Percentiles rank a stretch among this genome's conserved stretches.
Conservation (phyloP, 2,329 filamentous ascomycete species). For the Pseudogymnoascus sp. region DNA sequence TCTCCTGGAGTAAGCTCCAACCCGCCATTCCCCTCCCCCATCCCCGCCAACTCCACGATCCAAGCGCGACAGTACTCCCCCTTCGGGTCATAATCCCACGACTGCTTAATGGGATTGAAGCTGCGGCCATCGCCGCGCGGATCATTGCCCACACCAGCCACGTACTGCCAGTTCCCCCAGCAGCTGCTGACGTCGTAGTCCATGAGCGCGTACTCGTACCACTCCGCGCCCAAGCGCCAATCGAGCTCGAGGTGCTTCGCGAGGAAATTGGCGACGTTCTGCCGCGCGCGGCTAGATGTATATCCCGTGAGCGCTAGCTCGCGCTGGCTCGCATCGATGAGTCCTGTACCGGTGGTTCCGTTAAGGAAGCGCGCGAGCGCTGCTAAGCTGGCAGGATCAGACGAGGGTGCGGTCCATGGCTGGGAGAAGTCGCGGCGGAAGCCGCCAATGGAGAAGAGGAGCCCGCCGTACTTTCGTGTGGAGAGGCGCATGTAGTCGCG, state of each 20-base stretch:
- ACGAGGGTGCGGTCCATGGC: slow-evolving; percentile 34
- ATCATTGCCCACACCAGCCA: slow-evolving; percentile 73
- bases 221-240: slow-evolving; percentile 75
- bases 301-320: slow-evolving; percentile 71
- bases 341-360: slow-evolving; percentile 65
- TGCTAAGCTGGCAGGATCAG: slow-evolving; percentile 37
- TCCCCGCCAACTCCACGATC: slow-evolving; percentile 57
- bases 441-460: slow-evolving; percentile 58
- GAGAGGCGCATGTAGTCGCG: slow-evolving; percentile 76
- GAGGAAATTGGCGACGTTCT: slow-evolving; percentile 71
- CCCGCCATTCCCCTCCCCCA: slow-evolving; percentile 31
- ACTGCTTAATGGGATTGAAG: slow-evolving; percentile 78
- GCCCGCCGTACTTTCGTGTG: slow-evolving; percentile 59
- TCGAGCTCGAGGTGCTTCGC: slow-evolving; percentile 68
- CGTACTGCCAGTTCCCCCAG: slow-evolving; percentile 81
- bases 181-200: slow-evolving; percentile 74
- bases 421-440: slow-evolving; percentile 44
- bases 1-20: slow-evolving; percentile 29
- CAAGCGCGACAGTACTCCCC: slow-evolving; percentile 66
- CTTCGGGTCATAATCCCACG: slow-evolving; percentile 65
- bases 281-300: slow-evolving; percentile 67
- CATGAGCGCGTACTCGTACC: slow-evolving; percentile 68
- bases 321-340: slow-evolving; percentile 71
- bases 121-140: slow-evolving; percentile 63
- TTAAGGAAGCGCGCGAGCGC: slow-evolving; percentile 53